Evolutionary conservation across 192 early-diverging fungal genomes (phyloP).

Genomic region (Pilobolus umbonatus): DNA sequence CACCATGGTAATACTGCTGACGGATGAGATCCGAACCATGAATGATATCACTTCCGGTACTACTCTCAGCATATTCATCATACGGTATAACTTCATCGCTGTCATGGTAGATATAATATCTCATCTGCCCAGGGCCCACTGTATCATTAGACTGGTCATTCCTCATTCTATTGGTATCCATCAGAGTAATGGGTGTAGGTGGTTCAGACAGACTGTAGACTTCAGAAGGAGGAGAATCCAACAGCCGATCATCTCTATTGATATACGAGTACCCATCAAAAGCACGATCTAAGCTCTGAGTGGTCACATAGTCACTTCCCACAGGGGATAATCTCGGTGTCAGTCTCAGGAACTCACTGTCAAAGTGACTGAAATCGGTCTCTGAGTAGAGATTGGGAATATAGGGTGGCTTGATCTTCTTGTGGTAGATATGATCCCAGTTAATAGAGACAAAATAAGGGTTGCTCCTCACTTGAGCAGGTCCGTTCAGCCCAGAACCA

Average conservation of each 20-base stretch:
- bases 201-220: not conserved
- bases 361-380: slow-evolving; percentile 51
- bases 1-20: not conserved
- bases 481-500: slow-evolving; percentile 50
- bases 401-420: slow-evolving; percentile 59
- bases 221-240: not conserved
- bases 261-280: slow-evolving; percentile 28
- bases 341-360: slow-evolving; percentile 45
- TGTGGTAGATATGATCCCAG: slow-evolving; percentile 64
- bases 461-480: slow-evolving; percentile 60
- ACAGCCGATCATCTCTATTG: slow-evolving; percentile 2
- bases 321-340: slow-evolving; percentile 37
- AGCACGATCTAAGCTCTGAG: slow-evolving; percentile 8
- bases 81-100: not conserved
- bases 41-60: slow-evolving; percentile 4
- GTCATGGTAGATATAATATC: slow-evolving; percentile 1
- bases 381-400: slow-evolving; percentile 52
- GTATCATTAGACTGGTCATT: not conserved
- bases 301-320: not conserved
- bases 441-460: slow-evolving; percentile 69
- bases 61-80: not conserved
- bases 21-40: not conserved
- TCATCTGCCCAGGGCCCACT: not conserved
- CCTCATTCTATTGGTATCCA: not conserved
- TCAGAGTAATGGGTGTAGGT: not conserved